phyloP scores from a whole-genome alignment of 2,329 filamentous ascomycete species.

The Diplodia sapinea region DNA sequence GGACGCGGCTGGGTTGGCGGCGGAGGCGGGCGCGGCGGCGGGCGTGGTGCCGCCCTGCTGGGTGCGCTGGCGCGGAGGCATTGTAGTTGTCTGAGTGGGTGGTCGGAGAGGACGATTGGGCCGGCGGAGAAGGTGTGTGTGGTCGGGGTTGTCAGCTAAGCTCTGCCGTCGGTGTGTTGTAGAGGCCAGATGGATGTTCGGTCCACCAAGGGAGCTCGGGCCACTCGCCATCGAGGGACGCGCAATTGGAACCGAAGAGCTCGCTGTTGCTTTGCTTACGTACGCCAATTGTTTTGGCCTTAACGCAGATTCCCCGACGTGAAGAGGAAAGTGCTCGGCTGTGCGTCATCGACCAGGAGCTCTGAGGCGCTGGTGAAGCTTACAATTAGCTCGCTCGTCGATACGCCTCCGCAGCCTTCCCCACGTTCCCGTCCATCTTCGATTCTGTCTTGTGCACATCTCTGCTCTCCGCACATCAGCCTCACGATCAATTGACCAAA shows the following conservation, averaged over 20 bases:
- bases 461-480: not conserved
- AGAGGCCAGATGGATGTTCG: constrained; percentile 30
- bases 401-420: constrained; percentile 4
- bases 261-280: constrained; percentile 7
- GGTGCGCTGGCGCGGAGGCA: constrained; percentile 29
- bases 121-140: constrained; percentile 35
- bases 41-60: constrained; percentile 29
- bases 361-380: not conserved
- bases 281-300: not conserved
- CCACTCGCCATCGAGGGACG: constrained; percentile 21
- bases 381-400: constrained; percentile 3
- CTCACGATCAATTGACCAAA: not conserved
- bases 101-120: not conserved
- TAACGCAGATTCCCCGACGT: constrained; percentile 1
- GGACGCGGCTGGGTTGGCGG: constrained; percentile 37
- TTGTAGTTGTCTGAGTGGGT: constrained; percentile 12
- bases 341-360: constrained; percentile 19
- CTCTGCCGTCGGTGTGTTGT: too few species aligned
- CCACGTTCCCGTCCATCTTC: constrained; percentile 1
- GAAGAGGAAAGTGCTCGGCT: not conserved
- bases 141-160: constrained; percentile 6
- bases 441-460: not conserved
- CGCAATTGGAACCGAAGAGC: constrained; percentile 2
- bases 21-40: constrained; percentile 24
- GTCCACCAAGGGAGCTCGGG: constrained; percentile 26